These are phyloP conservation scores for Eleusine indica DNA, from an alignment of 176 grass and related monocot species.

Conservation along the genomic window DNA sequence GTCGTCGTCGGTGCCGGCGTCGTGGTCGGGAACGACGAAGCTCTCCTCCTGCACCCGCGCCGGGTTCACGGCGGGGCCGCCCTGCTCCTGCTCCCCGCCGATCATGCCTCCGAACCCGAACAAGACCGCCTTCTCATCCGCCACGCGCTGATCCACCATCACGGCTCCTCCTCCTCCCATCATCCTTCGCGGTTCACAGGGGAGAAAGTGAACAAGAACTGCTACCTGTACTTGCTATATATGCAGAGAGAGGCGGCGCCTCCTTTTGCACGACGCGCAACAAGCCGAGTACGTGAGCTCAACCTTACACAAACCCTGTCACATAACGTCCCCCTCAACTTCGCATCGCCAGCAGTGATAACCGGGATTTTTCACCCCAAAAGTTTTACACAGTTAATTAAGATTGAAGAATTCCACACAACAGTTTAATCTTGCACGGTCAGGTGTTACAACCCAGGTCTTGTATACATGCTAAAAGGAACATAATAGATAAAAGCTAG, in stretches of 20 bases:
- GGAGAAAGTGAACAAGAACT: neutral
- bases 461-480: no score
- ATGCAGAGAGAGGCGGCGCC: neutral
- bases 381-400: no score
- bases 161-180: slow-evolving; percentile 36
- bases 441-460: no score
- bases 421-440: no score
- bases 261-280: neutral
- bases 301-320: neutral
- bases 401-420: no score
- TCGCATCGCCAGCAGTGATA: neutral
- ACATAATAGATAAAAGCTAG: no score
- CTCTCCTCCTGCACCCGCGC: slow-evolving; percentile 17
- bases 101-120: slow-evolving; percentile 51
- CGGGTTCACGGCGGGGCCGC: slow-evolving; percentile 17
- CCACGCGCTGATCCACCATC: neutral
- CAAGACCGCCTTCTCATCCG: neutral
- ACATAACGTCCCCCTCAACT: neutral
- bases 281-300: neutral
- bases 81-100: slow-evolving; percentile 26
- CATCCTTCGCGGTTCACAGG: neutral
- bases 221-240: neutral
- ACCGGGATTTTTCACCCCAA: no score
- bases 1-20: slow-evolving; percentile 86
- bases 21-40: slow-evolving; percentile 43